phyloP scores from a whole-genome alignment of 2,329 filamentous ascomycete genomes.

The Trichocomaceae sp. region DNA sequence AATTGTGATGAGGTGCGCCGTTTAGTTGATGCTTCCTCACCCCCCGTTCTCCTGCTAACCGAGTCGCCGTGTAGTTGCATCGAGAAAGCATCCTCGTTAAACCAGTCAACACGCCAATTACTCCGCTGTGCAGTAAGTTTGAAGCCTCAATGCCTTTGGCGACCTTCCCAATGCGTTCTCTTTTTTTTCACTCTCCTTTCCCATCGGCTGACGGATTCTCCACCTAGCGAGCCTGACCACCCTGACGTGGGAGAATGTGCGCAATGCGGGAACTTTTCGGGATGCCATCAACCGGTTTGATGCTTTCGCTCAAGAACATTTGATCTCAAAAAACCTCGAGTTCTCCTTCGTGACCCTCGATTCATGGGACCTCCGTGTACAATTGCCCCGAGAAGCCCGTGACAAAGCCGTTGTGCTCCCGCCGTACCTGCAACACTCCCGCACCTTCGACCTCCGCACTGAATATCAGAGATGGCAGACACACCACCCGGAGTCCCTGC shows the following conservation, averaged over 20 bases:
- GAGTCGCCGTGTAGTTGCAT: constrained; percentile 59
- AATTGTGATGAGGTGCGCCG: constrained; percentile 77
- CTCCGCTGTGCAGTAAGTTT: constrained; percentile 92
- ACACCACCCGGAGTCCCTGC: constrained; percentile 93
- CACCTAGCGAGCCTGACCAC: constrained; percentile 84
- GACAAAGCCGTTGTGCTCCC: constrained; percentile 97
- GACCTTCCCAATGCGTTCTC: background rate
- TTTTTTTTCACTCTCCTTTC: background rate
- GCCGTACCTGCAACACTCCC: constrained; percentile 93
- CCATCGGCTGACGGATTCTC: constrained; percentile 12
- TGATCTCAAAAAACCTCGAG: constrained; percentile 84
- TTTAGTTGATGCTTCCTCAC: constrained; percentile 6
- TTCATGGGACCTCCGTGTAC: constrained; percentile 95
- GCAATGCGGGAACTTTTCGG: constrained; percentile 92
- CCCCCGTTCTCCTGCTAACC: constrained; percentile 28
- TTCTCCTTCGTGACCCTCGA: constrained; percentile 98
- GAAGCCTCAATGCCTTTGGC: constrained; percentile 21
- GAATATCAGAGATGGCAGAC: constrained; percentile 99
- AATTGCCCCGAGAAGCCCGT: constrained; percentile 92
- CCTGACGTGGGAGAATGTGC: constrained; percentile 97
- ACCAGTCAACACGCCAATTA: constrained; percentile 97
- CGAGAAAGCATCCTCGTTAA: constrained; percentile 96
- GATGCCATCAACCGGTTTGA: constrained; percentile 96
- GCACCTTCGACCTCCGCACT: constrained; percentile 91
- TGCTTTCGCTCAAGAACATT: constrained; percentile 83